A percentile compares a stretch with the other conserved stretches of the same genome.
phyloP scores from a whole-genome alignment of 2,329 filamentous ascomycete species.

The Aspergillus felis region DNA sequence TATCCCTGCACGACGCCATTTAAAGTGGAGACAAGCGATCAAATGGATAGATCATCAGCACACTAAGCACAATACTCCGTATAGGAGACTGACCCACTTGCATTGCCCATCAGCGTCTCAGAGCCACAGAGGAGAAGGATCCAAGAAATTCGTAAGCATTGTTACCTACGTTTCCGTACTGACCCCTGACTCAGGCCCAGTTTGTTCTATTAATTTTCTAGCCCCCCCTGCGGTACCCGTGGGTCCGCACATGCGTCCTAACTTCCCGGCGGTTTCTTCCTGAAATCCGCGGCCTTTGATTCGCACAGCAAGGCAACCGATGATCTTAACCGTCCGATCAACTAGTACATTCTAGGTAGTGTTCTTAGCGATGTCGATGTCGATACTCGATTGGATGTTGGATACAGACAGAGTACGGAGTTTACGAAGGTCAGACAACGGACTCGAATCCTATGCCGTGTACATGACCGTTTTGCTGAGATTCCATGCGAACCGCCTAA shows the following conservation, averaged over 20 bases:
- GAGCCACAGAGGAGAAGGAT: neutral
- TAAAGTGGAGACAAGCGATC: slow-evolving; percentile 2
- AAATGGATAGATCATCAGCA: neutral
- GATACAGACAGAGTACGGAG: neutral
- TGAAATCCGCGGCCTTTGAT: slow-evolving; percentile 21
- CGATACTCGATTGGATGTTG: neutral
- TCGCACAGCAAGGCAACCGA: slow-evolving; percentile 16
- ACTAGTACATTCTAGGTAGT: neutral
- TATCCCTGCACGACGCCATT: slow-evolving; percentile 6
- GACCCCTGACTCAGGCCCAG: slow-evolving; percentile 21
- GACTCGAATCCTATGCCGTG: neutral
- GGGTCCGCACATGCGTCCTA: slow-evolving; percentile 15
- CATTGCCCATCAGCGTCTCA: neutral
- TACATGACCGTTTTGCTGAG: neutral
- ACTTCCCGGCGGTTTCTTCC: slow-evolving; percentile 11
- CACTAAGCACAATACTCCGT: neutral
- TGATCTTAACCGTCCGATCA: slow-evolving; percentile 22
- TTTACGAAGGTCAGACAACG: neutral
- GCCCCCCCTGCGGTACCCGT: slow-evolving; percentile 1
- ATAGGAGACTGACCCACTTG: slow-evolving; percentile 7
- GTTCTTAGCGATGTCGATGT: slow-evolving; percentile 10
- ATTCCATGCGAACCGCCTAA: neutral
- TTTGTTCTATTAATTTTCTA: slow-evolving; percentile 13
- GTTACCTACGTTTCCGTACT: neutral
- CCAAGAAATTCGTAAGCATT: neutral